These are phyloP conservation scores for Citrus sinensis DNA, from an alignment of 345 rosid genomes.

Conservation along the genomic window DVS_A1.0 CM039164.1:25078001-25078500, in stretches of 20 bases:
- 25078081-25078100: no score
- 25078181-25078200: constrained; percentile 73
- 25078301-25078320: constrained; percentile 74
- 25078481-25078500: constrained; percentile 14
- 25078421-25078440: not conserved
- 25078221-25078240: constrained; percentile 67
- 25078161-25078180: constrained; percentile 68
- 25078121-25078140: no score
- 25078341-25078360: constrained; percentile 95
- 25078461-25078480: not conserved
- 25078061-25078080: no score
- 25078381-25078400: not conserved
- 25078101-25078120: no score
- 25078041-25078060: no score
- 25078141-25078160: constrained; percentile 16
- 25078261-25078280: constrained; percentile 55
- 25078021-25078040: no score
- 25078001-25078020: not conserved
- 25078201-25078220: constrained; percentile 76
- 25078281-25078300: constrained; percentile 78
- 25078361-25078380: constrained; percentile 39
- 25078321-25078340: constrained; percentile 79
- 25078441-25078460: no score
- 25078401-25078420: not conserved
- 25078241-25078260: constrained; percentile 74